phyloP scores from a whole-genome alignment of 352 stramenopile species.

The Phytopythium kandeliae region DNA sequence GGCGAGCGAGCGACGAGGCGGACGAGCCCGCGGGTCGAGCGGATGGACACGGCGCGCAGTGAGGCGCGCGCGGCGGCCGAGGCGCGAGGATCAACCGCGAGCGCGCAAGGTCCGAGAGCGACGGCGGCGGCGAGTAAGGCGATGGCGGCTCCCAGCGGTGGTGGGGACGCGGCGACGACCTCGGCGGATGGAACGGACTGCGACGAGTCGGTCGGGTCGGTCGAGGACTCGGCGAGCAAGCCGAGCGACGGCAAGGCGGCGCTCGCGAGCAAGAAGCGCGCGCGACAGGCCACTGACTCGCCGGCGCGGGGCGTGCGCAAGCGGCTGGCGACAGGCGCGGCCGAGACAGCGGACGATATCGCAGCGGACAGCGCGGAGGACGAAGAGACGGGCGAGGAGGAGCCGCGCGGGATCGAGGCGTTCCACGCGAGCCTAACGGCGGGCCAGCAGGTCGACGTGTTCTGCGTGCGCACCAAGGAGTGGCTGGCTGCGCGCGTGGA shows the following conservation, averaged over 20 bases:
- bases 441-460: constrained; percentile 56
- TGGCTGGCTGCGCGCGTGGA: constrained; percentile 66
- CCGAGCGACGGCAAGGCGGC: neutral
- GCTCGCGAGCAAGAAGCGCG: neutral
- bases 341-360: constrained; percentile 10
- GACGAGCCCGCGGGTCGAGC: too few relatives aligned
- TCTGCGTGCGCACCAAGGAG: constrained; percentile 32
- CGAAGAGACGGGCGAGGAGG: constrained; percentile 26
- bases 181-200: constrained; percentile 6
- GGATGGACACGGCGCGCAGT: neutral
- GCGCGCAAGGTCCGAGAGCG: too few relatives aligned
- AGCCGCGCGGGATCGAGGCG: constrained; percentile 13
- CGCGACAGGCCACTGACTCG: neutral
- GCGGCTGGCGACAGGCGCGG: neutral
- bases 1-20: neutral
- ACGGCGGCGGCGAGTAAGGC: neutral
- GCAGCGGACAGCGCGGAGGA: constrained; percentile 25
- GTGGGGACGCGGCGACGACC: neutral
- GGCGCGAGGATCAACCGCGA: neutral
- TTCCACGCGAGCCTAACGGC: constrained; percentile 25
- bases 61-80: neutral
- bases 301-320: neutral
- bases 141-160: neutral
- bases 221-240: constrained; percentile 3
- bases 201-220: constrained; percentile 5